Percentiles rank a stretch among this genome's conserved stretches.
Conservation (phyloP, 139 green algal genomes). For the Chlorella sp. region DNA sequence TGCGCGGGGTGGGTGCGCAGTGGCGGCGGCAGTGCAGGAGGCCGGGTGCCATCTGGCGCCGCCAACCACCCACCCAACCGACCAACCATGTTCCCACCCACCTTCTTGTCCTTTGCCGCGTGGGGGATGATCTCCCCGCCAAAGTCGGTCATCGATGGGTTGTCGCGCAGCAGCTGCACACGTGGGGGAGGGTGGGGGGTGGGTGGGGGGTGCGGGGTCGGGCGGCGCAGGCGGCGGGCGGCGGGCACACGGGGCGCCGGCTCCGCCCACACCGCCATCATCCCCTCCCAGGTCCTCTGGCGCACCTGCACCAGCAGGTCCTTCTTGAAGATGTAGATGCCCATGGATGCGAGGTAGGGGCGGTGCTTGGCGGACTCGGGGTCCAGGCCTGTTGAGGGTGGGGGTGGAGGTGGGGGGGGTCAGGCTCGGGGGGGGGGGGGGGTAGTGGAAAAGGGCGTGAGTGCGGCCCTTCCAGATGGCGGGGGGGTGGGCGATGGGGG, state of each 20-base stretch:
- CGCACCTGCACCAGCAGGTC: too few species aligned
- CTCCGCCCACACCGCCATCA: too few species aligned
- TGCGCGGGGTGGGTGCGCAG: too few species aligned
- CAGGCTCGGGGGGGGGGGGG: too few species aligned
- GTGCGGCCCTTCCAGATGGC: too few species aligned
- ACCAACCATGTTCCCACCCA: too few species aligned
- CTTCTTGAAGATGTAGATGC: constrained; percentile 99
- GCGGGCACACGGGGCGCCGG: too few species aligned
- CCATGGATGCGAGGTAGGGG: constrained; percentile 98
- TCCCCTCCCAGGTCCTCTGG: too few species aligned
- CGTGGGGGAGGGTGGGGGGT: background rate
- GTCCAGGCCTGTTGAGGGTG: constrained; percentile 45
- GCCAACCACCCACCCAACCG: background rate
- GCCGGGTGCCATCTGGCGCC: too few species aligned
- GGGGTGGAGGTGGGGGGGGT: background rate
- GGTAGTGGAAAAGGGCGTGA: background rate
- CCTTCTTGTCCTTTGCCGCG: constrained; percentile 49
- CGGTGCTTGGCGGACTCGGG: constrained; percentile 69
- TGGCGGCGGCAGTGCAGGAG: too few species aligned
- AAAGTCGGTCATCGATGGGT: constrained; percentile 89
- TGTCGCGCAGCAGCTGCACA: constrained; percentile 69
- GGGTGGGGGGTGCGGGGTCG: background rate
- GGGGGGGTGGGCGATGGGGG: too few species aligned
- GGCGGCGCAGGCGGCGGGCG: too few species aligned
- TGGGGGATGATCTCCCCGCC: constrained; percentile 95